These are phyloP conservation scores for Globisporangium recalcitrans DNA, from an alignment of 352 stramenopile genomes.

Conservation along the genomic window DNA sequence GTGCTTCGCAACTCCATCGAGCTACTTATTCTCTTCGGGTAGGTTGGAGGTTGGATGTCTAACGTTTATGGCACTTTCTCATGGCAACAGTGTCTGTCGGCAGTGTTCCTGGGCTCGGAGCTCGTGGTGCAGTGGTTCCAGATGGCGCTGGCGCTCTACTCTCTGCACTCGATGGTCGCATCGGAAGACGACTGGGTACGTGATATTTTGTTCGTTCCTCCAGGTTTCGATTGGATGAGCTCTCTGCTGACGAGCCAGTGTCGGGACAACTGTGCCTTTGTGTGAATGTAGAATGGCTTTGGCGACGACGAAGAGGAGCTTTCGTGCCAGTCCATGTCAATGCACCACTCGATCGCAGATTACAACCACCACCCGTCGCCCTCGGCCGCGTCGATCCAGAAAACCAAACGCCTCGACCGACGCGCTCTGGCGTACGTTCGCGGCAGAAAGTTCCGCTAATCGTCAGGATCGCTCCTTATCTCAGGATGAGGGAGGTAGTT, in stretches of 20 bases:
- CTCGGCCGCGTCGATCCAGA: constrained; percentile 64
- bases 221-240: background rate
- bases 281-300: constrained; percentile 35
- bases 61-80: background rate
- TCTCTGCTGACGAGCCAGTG: background rate
- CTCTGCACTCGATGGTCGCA: constrained; percentile 67
- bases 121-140: constrained; percentile 84
- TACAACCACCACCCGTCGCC: constrained; percentile 65
- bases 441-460: constrained; percentile 64
- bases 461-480: background rate
- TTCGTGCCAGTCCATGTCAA: constrained; percentile 42
- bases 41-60: no score
- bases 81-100: constrained; percentile 54
- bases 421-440: constrained; percentile 69
- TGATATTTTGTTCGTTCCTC: background rate
- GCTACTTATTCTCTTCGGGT: no score
- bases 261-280: constrained; percentile 1
- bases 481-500: background rate
- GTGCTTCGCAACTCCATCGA: no score
- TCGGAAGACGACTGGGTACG: constrained; percentile 77
- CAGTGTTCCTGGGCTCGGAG: constrained; percentile 78
- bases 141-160: constrained; percentile 77
- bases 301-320: constrained; percentile 60
- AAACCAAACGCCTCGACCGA: constrained; percentile 73
- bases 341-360: constrained; percentile 72